These are phyloP conservation scores for Phytophthora tentaculata DNA, from an alignment of 352 stramenopile species.

Conservation along the genomic window DNA sequence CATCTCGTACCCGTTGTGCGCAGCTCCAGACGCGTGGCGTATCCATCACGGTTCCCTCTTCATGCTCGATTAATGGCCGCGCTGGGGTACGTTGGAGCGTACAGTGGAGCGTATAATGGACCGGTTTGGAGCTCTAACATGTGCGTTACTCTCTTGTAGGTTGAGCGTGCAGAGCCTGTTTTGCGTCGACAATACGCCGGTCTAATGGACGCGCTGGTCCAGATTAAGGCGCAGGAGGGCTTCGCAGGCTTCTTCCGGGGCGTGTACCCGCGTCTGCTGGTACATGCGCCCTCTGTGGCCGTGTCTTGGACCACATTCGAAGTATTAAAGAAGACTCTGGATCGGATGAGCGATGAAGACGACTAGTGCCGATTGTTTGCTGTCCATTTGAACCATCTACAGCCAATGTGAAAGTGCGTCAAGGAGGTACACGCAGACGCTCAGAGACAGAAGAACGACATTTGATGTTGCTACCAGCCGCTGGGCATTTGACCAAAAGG, in stretches of 20 bases:
- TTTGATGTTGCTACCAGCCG: slow-evolving; percentile 14
- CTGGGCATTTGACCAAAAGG: slow-evolving; percentile 31
- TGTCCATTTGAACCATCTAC: slow-evolving; percentile 32
- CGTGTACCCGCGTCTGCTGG: slow-evolving; percentile 92
- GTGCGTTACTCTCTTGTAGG: no score
- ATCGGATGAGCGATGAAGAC: slow-evolving; percentile 48
- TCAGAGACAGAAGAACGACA: slow-evolving; percentile 16
- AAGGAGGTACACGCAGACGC: slow-evolving; percentile 21
- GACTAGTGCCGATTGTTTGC: slow-evolving; percentile 31
- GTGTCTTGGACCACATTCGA: slow-evolving; percentile 99
- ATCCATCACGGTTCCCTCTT: slow-evolving; percentile 64
- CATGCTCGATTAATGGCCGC: slow-evolving; percentile 60
- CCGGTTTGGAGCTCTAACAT: slow-evolving; percentile 6
- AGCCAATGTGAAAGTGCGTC: slow-evolving; percentile 22
- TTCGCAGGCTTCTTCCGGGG: slow-evolving; percentile 95
- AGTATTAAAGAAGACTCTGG: slow-evolving; percentile 91
- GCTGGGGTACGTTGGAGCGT: slow-evolving; percentile 35
- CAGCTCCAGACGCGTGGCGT: slow-evolving; percentile 73
- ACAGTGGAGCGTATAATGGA: no score
- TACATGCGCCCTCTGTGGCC: slow-evolving; percentile 97
- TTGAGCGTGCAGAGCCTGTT: slow-evolving; percentile 48
- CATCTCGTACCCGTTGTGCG: slow-evolving; percentile 72
- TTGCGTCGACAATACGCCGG: slow-evolving; percentile 77
- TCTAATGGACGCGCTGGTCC: slow-evolving; percentile 72
- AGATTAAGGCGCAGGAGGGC: slow-evolving; percentile 95